phyloP scores from a whole-genome alignment of 495 filamentous ascomycete species.

The Immersiella caudata region DNA sequence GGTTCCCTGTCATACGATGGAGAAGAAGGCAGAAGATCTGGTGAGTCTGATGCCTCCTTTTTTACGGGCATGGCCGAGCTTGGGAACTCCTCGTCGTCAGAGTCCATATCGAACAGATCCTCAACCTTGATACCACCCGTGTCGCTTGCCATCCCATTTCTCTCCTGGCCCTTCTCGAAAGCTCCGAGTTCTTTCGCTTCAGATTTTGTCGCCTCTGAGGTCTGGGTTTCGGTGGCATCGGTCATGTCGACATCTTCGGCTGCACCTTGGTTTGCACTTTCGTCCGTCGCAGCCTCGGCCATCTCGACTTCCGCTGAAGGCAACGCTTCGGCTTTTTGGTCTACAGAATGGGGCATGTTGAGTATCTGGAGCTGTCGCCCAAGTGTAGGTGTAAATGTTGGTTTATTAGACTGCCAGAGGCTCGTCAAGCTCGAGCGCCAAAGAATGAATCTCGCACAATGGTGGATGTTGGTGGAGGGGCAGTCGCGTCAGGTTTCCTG shows the following conservation, averaged over 20 bases:
- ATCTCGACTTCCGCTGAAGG: slow-evolving; percentile 14
- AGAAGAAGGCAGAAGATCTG: slow-evolving; percentile 32
- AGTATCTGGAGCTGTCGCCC: not conserved
- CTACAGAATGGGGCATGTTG: slow-evolving; percentile 1
- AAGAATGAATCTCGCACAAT: not conserved
- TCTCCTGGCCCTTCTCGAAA: slow-evolving; percentile 1
- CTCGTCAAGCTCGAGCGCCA: not conserved
- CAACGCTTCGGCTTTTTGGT: not conserved
- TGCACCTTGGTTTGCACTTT: not conserved
- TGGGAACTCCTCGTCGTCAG: slow-evolving; percentile 76
- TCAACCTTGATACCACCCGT: slow-evolving; percentile 62
- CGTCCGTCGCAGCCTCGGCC: slow-evolving; percentile 14
- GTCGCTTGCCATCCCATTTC: slow-evolving; percentile 41
- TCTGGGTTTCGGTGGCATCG: slow-evolving; percentile 14
- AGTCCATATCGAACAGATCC: slow-evolving; percentile 76
- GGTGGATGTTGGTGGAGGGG: not conserved
- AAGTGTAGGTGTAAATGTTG: not conserved
- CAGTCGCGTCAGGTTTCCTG: not conserved
- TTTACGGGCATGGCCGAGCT: slow-evolving; percentile 44
- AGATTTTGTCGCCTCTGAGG: not conserved
- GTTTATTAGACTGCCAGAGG: not conserved
- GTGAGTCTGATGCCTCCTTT: slow-evolving; percentile 35
- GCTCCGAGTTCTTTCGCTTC: not conserved
- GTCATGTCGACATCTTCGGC: slow-evolving; percentile 29
- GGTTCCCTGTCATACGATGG: not conserved